phyloP scores from a whole-genome alignment of 73 alveolate genomes.

The Symbiodinium natans region DNA sequence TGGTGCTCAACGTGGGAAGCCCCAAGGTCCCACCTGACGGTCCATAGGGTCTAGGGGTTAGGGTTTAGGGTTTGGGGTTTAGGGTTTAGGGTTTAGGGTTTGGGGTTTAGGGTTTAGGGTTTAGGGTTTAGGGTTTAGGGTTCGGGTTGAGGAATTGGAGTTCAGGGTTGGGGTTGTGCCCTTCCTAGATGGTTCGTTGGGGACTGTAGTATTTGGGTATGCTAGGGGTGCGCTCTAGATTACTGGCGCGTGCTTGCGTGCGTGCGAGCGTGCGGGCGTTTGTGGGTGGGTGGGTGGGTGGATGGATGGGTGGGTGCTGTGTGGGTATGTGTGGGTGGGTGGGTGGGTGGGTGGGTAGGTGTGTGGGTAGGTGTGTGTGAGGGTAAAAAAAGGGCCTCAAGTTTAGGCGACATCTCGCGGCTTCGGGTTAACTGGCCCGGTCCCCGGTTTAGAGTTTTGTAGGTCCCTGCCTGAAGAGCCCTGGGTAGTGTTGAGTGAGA shows the following conservation, averaged over 20 bases:
- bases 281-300: too few relatives aligned
- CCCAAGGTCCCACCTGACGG: slow-evolving; percentile 4
- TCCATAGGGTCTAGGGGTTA: background rate
- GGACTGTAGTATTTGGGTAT: background rate
- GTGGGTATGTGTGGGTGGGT: too few relatives aligned
- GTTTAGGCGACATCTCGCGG: too few relatives aligned
- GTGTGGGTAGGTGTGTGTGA: too few relatives aligned
- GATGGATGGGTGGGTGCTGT: too few relatives aligned
- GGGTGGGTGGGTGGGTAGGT: too few relatives aligned
- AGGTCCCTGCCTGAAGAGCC: too few relatives aligned
- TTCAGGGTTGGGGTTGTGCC: background rate
- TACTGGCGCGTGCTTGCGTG: background rate
- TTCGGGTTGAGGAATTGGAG: background rate
- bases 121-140: background rate
- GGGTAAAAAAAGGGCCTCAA: too few relatives aligned
- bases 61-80: background rate
- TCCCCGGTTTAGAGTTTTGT: too few relatives aligned
- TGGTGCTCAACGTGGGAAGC: slow-evolving; percentile 80
- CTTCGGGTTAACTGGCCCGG: too few relatives aligned
- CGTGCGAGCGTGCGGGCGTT: background rate
- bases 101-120: background rate
- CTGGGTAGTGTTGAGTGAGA: too few relatives aligned
- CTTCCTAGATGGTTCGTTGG: background rate
- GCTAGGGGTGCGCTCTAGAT: too few relatives aligned
- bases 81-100: background rate